Conservation (phyloP, 2,329 filamentous ascomycete genomes). For the Diaporthe citri region DNA sequence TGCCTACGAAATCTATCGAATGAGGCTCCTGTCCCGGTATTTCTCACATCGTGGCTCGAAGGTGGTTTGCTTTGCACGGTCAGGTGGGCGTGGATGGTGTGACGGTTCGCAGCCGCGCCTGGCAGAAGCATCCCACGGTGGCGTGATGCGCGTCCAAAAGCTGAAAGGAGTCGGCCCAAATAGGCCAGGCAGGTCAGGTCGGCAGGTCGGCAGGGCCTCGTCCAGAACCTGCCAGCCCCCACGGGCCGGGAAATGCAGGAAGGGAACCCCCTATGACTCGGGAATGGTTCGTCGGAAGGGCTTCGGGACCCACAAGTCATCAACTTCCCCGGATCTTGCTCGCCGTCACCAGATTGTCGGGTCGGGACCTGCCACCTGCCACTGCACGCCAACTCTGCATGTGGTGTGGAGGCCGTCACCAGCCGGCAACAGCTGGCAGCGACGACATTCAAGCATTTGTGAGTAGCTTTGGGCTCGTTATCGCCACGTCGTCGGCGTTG, state of each 20-base stretch:
- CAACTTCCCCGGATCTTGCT: conserved; percentile 34
- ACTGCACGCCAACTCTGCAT: background rate
- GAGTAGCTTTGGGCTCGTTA: background rate
- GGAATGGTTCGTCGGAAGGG: background rate
- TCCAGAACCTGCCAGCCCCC: background rate
- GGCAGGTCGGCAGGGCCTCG: background rate
- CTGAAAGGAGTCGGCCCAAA: background rate
- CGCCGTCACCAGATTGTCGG: conserved; percentile 40
- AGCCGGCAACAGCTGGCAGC: background rate
- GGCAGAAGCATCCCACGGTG: conserved; percentile 38
- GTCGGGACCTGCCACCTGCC: conserved; percentile 25
- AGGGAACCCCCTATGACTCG: background rate
- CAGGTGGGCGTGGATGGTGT: conserved; percentile 30
- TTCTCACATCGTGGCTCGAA: conserved; percentile 31
- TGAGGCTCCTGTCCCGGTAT: conserved; percentile 1
- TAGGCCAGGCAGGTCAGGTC: background rate
- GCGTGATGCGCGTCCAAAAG: conserved; percentile 30
- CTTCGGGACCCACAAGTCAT: background rate
- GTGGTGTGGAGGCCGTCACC: background rate
- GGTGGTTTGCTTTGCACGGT: conserved; percentile 28
- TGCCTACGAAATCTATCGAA: background rate
- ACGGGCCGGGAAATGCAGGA: conserved; percentile 22
- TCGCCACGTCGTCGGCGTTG: background rate
- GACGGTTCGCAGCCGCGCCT: conserved; percentile 14
- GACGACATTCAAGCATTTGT: background rate